Evolutionary conservation across 305 asterid species (phyloP).

Genomic region (Petunia hybrid): DNA sequence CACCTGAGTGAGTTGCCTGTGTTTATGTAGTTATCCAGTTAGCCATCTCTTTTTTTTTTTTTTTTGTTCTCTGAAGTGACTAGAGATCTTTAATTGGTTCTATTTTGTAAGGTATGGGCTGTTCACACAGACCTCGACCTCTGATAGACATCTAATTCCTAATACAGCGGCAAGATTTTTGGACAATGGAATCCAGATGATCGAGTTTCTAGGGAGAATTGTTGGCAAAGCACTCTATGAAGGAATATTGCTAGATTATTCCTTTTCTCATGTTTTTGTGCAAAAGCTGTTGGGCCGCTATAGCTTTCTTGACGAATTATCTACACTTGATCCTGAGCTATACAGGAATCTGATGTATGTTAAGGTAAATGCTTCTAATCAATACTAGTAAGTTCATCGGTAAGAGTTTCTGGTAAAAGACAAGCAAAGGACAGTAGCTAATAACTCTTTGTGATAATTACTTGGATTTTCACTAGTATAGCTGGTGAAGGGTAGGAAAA

Average conservation of each 20-base stretch:
- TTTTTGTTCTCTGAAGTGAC: constrained; percentile 10
- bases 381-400: constrained; percentile 11
- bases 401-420: constrained; percentile 9
- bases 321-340: constrained; percentile 95
- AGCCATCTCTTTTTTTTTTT: constrained; percentile 27
- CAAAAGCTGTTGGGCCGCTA: constrained; percentile 95
- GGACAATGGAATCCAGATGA: constrained; percentile 88
- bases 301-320: constrained; percentile 93
- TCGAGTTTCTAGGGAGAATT: constrained; percentile 91
- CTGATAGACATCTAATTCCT: constrained; percentile 87
- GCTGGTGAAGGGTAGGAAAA: constrained; percentile 9
- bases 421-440: not conserved
- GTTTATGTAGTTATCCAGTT: constrained; percentile 30
- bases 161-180: constrained; percentile 79
- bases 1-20: constrained; percentile 72
- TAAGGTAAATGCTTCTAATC: constrained; percentile 64
- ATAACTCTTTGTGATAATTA: constrained; percentile 11
- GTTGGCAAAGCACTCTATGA: constrained; percentile 97
- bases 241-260: constrained; percentile 89
- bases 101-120: constrained; percentile 72
- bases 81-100: constrained; percentile 26
- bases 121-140: constrained; percentile 85
- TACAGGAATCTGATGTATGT: constrained; percentile 89
- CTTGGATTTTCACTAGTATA: constrained; percentile 14
- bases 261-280: constrained; percentile 94